Evolutionary conservation across 106 monocot genomes (phyloP).

Genomic region (Dendrobium officinale): DNA sequence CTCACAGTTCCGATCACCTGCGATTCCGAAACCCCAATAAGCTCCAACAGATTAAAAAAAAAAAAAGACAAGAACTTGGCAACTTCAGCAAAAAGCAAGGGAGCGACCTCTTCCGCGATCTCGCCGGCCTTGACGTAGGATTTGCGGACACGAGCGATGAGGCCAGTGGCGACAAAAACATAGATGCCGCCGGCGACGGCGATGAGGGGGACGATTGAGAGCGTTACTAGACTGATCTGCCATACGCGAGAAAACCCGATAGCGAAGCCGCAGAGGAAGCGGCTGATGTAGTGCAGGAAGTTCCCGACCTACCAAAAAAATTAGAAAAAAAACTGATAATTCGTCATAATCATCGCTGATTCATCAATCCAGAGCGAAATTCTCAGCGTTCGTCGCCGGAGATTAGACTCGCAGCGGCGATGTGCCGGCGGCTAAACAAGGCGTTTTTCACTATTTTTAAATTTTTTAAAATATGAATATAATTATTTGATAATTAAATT

Average conservation of each 20-base stretch:
- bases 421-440: background rate
- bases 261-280: conserved; percentile 82
- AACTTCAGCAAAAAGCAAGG: too few species aligned
- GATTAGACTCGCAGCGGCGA: background rate
- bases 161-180: conserved; percentile 76
- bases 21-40: background rate
- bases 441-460: too few species aligned
- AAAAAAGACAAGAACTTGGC: background rate
- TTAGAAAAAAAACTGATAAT: conserved; percentile 8
- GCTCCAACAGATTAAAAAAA: background rate
- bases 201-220: conserved; percentile 93
- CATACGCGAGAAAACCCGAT: conserved; percentile 82
- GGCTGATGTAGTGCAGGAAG: conserved; percentile 92
- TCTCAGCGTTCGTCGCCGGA: background rate
- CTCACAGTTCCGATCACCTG: conserved; percentile 87
- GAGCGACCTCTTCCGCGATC: conserved; percentile 83
- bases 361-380: background rate
- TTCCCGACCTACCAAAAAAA: conserved; percentile 47
- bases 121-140: conserved; percentile 94
- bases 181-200: conserved; percentile 88
- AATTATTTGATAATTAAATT: too few species aligned
- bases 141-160: conserved; percentile 86
- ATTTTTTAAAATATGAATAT: too few species aligned
- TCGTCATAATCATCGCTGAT: background rate
- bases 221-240: conserved; percentile 99